Base-by-base conservation (phyloP, 768 basidiomycete species). In the Melanogaster broomeanus region DNA sequence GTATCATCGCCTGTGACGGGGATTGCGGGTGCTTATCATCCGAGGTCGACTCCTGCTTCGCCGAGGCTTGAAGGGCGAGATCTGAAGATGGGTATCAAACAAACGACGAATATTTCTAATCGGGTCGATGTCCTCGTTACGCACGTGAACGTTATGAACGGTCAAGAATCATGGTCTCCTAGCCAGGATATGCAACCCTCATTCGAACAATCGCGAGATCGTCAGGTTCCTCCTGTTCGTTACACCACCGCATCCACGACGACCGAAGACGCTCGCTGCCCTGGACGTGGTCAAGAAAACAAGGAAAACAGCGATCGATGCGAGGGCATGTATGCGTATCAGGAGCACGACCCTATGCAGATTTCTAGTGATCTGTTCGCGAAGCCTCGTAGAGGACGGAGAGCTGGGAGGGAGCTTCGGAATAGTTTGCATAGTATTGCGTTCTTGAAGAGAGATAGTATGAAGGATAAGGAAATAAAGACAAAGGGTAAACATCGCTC, bases 391-490 rank as follows among this genome's bases (percentile, higher is more conserved):
- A 57, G 58, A 42, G 67, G 61, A 45, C 69, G 65, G 18, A 57
- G 55, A 25, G 61, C 74, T 18, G 74, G 74, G n/a, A 77, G 75
- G 55, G 80, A 82, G 51, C 74, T 79, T 64, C 79, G 78, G 10
- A 86, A 81, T 53, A 73, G 81, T 33, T 43, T 79, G 19, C 62
- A 69, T 18, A 54, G 67, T 12, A 58, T 60, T 21, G 70, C 73
- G 19, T 49, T 63, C 35, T 33, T 61, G 24, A 62, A 59, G 41
- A 65, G 67, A 45, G 71, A 70, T 38, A 65, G 64, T 22, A 78
- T 68, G 58, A 79, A 75, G 57, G 75, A 73, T 59, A 85, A 76
- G 66, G 78, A 80, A 45, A 78, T 75, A 62, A 85, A 78, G 60
- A 69, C 64, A 27, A 75, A 77, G 57, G 80, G 87, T 89, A 67